phyloP scores from a whole-genome alignment of 257 asterid genomes.

The Osmanthus fragrans region DNA sequence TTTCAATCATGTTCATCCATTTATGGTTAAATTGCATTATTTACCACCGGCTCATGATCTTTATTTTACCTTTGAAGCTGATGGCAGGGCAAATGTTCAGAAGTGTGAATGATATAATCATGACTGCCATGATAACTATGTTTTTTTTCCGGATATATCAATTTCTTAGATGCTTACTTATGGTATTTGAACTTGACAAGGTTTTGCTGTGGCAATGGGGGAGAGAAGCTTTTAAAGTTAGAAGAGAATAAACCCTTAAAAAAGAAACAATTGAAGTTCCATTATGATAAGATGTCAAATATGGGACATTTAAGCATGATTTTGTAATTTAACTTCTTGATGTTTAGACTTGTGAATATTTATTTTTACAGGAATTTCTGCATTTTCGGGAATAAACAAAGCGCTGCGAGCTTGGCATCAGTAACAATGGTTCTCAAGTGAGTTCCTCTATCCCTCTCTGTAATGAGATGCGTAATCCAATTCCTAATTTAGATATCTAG shows the following conservation, averaged over 20 bases:
- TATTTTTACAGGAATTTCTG: slow-evolving; percentile 2
- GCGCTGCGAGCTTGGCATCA: background rate
- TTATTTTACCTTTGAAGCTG: background rate
- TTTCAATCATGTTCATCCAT: too few relatives aligned
- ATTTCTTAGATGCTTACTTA: slow-evolving; percentile 24
- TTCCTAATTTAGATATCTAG: background rate
- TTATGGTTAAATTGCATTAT: too few relatives aligned
- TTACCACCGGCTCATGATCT: too few relatives aligned
- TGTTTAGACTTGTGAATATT: background rate
- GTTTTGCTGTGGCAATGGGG: slow-evolving; percentile 76
- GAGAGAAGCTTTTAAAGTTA: slow-evolving; percentile 67
- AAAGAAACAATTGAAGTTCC: slow-evolving; percentile 3
- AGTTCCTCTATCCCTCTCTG: background rate
- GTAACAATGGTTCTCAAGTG: slow-evolving; percentile 66
- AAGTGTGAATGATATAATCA: slow-evolving; percentile 10
- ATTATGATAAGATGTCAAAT: slow-evolving; percentile 4
- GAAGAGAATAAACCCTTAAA: slow-evolving; percentile 10
- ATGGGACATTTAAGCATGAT: slow-evolving; percentile 1
- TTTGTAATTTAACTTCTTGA: slow-evolving; percentile 8
- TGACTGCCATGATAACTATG: background rate
- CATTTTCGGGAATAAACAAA: slow-evolving; percentile 6
- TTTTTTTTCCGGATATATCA: slow-evolving; percentile 4
- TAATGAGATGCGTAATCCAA: background rate
- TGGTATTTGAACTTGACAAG: too few relatives aligned
- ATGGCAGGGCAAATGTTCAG: slow-evolving; percentile 11